These are phyloP conservation scores for Cynara cardunculus DNA, from an alignment of 129 eudicot genomes.

Conservation along the genomic window DNA sequence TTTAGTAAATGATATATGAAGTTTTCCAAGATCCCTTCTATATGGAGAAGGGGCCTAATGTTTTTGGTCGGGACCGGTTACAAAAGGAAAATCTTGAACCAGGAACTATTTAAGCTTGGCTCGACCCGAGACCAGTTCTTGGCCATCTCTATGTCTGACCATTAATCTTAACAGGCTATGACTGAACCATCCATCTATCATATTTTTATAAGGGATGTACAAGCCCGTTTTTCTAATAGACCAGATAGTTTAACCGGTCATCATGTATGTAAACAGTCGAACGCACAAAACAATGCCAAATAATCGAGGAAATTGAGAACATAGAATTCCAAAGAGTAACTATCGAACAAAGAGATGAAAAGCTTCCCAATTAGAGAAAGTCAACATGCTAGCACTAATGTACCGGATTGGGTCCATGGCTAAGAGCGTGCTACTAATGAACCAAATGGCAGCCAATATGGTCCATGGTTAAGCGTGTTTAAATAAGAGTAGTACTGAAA, in stretches of 20 bases:
- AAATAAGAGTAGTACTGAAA: not conserved
- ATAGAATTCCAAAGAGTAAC: constrained; percentile 15
- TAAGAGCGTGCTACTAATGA: not conserved
- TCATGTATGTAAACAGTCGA: not conserved
- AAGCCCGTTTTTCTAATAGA: not conserved
- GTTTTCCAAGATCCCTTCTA: no score
- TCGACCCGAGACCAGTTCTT: no score
- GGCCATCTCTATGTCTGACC: no score
- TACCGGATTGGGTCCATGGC: not conserved
- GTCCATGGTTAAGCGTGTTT: not conserved
- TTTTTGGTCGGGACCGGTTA: no score
- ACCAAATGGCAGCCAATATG: not conserved
- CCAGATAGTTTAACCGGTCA: no score
- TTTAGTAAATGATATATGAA: no score
- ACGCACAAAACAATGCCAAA: not conserved
- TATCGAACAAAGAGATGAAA: not conserved
- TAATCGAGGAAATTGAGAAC: constrained; percentile 1
- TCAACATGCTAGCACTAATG: not conserved
- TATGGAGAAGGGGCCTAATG: no score
- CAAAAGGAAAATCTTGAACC: no score
- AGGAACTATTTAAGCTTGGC: no score
- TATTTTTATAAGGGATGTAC: no score
- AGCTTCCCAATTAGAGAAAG: not conserved
- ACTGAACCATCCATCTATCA: no score
- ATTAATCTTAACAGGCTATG: no score